Base-by-base conservation (phyloP, 208 protist genomes). In the Trypanosoma conorhini region DNA sequence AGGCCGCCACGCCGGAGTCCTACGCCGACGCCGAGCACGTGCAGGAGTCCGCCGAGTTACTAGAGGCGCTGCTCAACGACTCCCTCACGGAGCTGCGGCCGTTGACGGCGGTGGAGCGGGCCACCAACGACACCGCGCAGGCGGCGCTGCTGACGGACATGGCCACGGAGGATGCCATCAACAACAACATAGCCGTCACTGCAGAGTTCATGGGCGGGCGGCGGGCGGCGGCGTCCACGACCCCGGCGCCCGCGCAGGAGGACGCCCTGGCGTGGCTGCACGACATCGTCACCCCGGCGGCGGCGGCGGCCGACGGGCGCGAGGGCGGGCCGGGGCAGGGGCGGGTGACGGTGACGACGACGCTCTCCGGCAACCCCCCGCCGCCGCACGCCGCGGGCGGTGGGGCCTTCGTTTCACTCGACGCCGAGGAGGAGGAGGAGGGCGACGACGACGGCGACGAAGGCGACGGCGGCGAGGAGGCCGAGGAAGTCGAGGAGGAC, bases 241-340 rank as follows among this genome's bases (percentile, higher is more conserved):
- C 33, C 33, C 24, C 65, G 40, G 30, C 38, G 51, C 13, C 33
- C 44, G 33, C 67, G 24, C 55, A 52, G 54, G 74, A 82, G 15
- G 89, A 95, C 51, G 85, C 89, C 5, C 79, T 95, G 31, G 83
- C 89, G 50, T 95, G 89, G 87, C 66, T 95, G 74, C 87, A 95
- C 69, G 87, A 95, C 55, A 82, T 95, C 21, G 73, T 95, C 60
- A 79, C 83, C 1, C 85, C 89, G 0, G 78, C 88, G 28, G 70
- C 80, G 22, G 50, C n/a, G 5, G 31, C 59, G 31, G 31, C 52
- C 5, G 42, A 9, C 31, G 30, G 33, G 33, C 33, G 33, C 7
- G 33, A 38, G 4, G 33, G 33, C 33, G 7, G 7, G 33, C 2
- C 33, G 46, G 46, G 15, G 46, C 46, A 51, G 46, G 46, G 15